These are phyloP conservation scores for Aspergillus puulaauensis DNA, from an alignment of 2,329 filamentous ascomycete genomes.

Conservation along the genomic window DNA sequence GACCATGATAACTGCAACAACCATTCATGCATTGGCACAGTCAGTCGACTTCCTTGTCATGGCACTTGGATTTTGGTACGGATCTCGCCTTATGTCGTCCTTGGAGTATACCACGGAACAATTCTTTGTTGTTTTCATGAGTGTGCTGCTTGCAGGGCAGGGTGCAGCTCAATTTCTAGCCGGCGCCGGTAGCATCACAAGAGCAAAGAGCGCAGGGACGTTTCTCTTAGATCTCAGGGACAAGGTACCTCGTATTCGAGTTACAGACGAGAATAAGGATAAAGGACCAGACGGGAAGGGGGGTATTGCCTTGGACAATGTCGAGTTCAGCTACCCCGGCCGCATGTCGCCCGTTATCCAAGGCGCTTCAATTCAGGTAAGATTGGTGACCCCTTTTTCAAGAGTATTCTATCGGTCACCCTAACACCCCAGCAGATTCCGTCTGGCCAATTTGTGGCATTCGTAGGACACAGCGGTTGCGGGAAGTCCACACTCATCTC, in stretches of 20 bases:
- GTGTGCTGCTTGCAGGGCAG: slow-evolving; percentile 40
- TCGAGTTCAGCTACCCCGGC: slow-evolving; percentile 31
- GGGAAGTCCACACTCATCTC: slow-evolving; percentile 68
- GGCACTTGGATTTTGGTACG: slow-evolving; percentile 36
- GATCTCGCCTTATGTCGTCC: not conserved
- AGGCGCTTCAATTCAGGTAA: slow-evolving; percentile 1
- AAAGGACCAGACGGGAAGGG: not conserved
- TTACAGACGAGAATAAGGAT: slow-evolving; percentile 5
- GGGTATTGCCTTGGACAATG: not conserved
- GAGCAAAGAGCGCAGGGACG: slow-evolving; percentile 38
- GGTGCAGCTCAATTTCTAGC: slow-evolving; percentile 22
- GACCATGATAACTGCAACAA: slow-evolving; percentile 23
- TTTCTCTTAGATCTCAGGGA: slow-evolving; percentile 32
- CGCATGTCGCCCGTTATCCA: slow-evolving; percentile 24
- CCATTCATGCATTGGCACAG: slow-evolving; percentile 29
- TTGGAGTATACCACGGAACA: slow-evolving; percentile 37
- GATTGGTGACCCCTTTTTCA: not conserved
- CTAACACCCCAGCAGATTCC: slow-evolving; percentile 30
- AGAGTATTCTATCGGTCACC: not conserved
- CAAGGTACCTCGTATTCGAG: slow-evolving; percentile 1
- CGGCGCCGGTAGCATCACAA: slow-evolving; percentile 20
- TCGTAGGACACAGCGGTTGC: slow-evolving; percentile 59
- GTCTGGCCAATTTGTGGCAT: slow-evolving; percentile 52
- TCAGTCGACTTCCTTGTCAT: slow-evolving; percentile 27
- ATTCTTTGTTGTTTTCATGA: slow-evolving; percentile 48